Percentiles rank a stretch among this genome's conserved stretches.
Evolutionary conservation across 2,329 filamentous ascomycete genomes (phyloP).

Genomic region (Huntiella decipiens): DNA sequence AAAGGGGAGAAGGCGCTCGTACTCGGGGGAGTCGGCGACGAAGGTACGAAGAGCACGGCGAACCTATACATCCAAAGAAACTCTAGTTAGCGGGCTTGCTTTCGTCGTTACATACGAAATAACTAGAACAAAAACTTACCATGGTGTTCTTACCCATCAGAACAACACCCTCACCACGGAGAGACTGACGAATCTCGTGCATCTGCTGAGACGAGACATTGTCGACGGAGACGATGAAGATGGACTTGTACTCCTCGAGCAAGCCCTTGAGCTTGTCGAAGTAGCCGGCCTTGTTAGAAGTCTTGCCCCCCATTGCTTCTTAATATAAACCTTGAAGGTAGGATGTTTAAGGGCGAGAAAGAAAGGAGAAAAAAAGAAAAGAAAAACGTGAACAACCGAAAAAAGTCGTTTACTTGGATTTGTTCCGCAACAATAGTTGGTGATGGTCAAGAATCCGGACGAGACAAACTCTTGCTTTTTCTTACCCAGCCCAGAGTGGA

Average conservation of each 20-base stretch:
- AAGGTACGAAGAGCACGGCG: conserved; percentile 96
- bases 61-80: conserved; percentile 32
- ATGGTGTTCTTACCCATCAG: conserved; percentile 99
- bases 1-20: conserved; percentile 89
- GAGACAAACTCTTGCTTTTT: too few species aligned
- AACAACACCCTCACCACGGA: conserved; percentile 83
- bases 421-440: too few species aligned
- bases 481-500: too few species aligned
- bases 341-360: conserved; percentile 84
- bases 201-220: conserved; percentile 99
- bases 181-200: conserved; percentile 94
- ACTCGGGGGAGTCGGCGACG: conserved; percentile 77
- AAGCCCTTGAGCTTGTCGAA: conserved; percentile 99
- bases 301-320: conserved; percentile 99
- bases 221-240: conserved; percentile 96
- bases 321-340: conserved; percentile 57
- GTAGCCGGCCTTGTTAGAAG: conserved; percentile 83
- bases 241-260: conserved; percentile 87
- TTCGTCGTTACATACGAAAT: too few species aligned
- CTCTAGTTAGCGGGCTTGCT: too few species aligned
- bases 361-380: conserved; percentile 6
- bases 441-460: too few species aligned
- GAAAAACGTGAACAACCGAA: background rate
- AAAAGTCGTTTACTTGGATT: background rate
- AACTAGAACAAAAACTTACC: conserved; percentile 33